Evolutionary conservation across 768 basidiomycete species (phyloP).

Genomic region (Kwoniella mangroviensis): DNA sequence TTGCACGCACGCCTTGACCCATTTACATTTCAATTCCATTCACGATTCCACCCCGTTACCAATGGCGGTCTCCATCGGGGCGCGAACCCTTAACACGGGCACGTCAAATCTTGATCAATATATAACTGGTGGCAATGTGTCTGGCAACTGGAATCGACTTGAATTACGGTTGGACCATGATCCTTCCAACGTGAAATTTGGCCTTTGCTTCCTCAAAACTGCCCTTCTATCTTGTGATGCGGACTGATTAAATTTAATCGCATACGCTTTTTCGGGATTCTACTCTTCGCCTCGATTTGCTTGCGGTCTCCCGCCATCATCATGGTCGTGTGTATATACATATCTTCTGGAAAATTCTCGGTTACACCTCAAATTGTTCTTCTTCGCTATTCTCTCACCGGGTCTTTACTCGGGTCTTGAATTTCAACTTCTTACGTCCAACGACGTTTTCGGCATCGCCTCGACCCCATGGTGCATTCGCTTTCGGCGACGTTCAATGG

Average conservation of each 20-base stretch:
- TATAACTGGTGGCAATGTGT: neutral
- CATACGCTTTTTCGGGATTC: neutral
- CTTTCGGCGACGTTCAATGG: slow-evolving; percentile 6
- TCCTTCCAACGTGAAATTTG: neutral
- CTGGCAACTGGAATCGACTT: neutral
- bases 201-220: neutral
- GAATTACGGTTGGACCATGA: neutral
- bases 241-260: neutral
- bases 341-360: neutral
- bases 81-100: neutral
- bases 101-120: neutral
- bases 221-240: neutral
- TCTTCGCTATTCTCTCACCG: neutral
- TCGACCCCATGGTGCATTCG: slow-evolving; percentile 14
- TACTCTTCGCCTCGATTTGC: neutral
- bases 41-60: neutral
- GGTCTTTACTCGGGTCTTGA: neutral
- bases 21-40: neutral
- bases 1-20: neutral
- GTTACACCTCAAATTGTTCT: neutral
- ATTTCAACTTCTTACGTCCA: neutral
- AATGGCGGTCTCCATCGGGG: neutral
- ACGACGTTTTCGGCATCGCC: slow-evolving; percentile 10
- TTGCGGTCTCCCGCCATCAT: neutral
- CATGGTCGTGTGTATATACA: neutral